Evolutionary conservation across 2,329 filamentous ascomycete species (phyloP).

Genomic region (Tolypocladium sp.): DNA sequence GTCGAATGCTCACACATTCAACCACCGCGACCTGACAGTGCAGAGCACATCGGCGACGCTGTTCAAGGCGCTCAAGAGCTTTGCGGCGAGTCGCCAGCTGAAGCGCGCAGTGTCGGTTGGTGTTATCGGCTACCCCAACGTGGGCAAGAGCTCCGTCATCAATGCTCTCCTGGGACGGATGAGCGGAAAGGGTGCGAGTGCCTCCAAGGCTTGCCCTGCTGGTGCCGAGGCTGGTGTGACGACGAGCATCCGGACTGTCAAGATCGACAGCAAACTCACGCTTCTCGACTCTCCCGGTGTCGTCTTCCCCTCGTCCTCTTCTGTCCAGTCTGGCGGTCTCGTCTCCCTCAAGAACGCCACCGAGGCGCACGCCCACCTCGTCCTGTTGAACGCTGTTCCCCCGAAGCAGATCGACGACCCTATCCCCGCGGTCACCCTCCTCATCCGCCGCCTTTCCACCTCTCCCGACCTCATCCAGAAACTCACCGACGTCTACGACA

Average conservation of each 20-base stretch:
- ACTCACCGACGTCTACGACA: conserved; percentile 73
- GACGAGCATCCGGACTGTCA: conserved; percentile 78
- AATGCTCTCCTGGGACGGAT: conserved; percentile 79
- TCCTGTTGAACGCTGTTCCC: conserved; percentile 84
- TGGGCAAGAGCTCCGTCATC: conserved; percentile 94
- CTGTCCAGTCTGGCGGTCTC: conserved; percentile 26
- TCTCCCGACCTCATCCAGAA: conserved; percentile 68
- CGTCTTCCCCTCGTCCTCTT: conserved; percentile 68
- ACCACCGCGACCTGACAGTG: conserved; percentile 81
- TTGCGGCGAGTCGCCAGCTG: conserved; percentile 70
- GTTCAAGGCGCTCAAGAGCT: conserved; percentile 84
- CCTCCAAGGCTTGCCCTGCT: conserved; percentile 65
- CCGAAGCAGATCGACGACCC: conserved; percentile 93
- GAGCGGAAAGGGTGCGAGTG: conserved; percentile 49
- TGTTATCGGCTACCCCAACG: conserved; percentile 92
- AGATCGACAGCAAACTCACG: conserved; percentile 90
- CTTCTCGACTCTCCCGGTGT: conserved; percentile 91
- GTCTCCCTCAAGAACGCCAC: conserved; percentile 49
- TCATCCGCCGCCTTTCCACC: conserved; percentile 71
- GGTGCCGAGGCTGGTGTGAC: conserved; percentile 91
- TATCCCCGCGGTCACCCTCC: conserved; percentile 72
- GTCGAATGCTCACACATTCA: conserved; percentile 81
- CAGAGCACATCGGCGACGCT: conserved; percentile 78
- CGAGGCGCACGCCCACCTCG: conserved; percentile 73
- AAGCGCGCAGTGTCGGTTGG: conserved; percentile 87